A percentile compares a stretch with the other conserved stretches of the same genome.
These are phyloP conservation scores for Amorphotheca resinae DNA, from an alignment of 495 filamentous ascomycete genomes.

Conservation along the genomic window DNA sequence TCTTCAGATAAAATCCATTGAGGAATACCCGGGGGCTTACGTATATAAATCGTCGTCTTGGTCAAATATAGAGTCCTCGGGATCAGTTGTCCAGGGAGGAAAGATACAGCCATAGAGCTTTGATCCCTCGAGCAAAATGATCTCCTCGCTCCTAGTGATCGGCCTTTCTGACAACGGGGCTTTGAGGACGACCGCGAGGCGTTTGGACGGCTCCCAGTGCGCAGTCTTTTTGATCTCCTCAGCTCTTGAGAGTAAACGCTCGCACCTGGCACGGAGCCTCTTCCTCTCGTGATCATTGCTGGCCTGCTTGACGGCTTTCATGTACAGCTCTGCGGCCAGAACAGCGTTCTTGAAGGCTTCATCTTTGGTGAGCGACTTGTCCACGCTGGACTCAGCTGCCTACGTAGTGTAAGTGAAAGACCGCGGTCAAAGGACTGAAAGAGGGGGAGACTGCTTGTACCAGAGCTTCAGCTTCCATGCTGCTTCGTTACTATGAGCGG, in stretches of 20 bases:
- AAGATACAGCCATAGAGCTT: conserved; percentile 70
- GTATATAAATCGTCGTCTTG: conserved; percentile 7
- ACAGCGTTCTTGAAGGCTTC: conserved; percentile 64
- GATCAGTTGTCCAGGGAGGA: conserved; percentile 62
- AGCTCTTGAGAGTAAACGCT: conserved; percentile 50
- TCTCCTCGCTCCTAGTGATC: conserved; percentile 60
- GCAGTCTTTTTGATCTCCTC: conserved; percentile 54
- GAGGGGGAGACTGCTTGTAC: conserved; percentile 15
- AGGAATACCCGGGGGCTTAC: conserved; percentile 12
- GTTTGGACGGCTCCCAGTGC: conserved; percentile 16
- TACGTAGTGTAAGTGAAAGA: conserved; percentile 27
- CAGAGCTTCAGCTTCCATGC: conserved; percentile 32
- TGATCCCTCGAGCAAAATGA: conserved; percentile 63
- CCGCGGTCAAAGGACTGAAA: background rate
- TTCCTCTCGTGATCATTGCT: conserved; percentile 40
- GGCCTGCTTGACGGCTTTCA: conserved; percentile 53
- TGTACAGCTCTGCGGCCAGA: conserved; percentile 61
- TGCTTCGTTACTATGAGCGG: background rate
- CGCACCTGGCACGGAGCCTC: conserved; percentile 49
- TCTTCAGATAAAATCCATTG: background rate
- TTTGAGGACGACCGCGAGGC: conserved; percentile 19
- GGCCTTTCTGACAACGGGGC: conserved; percentile 46
- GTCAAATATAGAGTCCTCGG: conserved; percentile 26
- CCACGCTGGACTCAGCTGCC: conserved; percentile 49
- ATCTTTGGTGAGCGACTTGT: conserved; percentile 41